Evolutionary conservation across 2,329 filamentous ascomycete species (phyloP), one percentile per base, ranked within the genome.

Genomic region (Trichoderma arundinaceum): DNA sequence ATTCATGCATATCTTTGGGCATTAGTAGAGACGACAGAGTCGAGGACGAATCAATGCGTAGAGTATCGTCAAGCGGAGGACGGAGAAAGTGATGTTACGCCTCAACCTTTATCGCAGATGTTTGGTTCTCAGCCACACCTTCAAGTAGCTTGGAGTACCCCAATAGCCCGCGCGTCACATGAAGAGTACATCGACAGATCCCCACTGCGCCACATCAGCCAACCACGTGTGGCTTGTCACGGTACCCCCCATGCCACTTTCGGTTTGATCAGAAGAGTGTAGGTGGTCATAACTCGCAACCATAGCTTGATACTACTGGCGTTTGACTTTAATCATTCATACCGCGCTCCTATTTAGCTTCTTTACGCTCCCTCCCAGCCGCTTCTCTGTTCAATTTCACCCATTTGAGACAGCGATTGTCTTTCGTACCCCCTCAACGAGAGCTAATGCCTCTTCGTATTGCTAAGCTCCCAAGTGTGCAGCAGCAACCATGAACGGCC

Each of bases 401-500:
- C 7, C 12, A 33, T 33, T 46, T 41, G 52, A 41, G 57, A 39
- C 38, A 28, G n/a, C 35, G 43, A 39, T 46, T 43, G 33, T 52
- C 53, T 59, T 28, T 54, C 10, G 13, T 35, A 10, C 19, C 38
- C 41, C 9, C 4, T 22, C 41, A 44, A 15, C 54, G 19, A 46
- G 43, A 52, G 35, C 66, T 59, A 35, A 69, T 69, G 67, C 63
- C 43, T 43, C 44, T 59, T 62, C 56, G 43, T 54, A 13, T 62
- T 46, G 33, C 58, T 48, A 33, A 58, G 58, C 66, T 59, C 49
- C 52, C 44, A 33, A 19, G 59, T 19, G 52, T 61, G 48, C 66
- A 72, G 70, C 68, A 72, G 70, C 76, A 66, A 77, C 68, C 70
- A 89, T 92, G 88, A 96, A 95, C 80, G 89, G 90, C 77, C 90